Conservation (phyloP, 2,329 filamentous ascomycete species). For the Phoma sp. region DNA sequence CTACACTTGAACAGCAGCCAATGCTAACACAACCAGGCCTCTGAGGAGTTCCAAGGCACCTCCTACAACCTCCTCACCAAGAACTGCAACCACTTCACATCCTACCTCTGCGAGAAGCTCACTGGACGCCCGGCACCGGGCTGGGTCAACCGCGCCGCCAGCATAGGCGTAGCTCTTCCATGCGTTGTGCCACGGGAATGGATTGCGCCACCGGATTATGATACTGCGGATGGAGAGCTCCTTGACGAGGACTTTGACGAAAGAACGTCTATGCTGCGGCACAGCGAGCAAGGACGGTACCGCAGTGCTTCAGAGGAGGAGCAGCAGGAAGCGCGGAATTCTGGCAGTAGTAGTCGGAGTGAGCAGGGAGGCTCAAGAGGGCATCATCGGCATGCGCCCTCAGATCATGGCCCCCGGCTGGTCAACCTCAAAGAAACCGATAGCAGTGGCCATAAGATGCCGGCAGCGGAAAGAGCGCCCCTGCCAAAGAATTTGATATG, state of each 20-base stretch:
- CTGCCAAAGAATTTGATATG: constrained; percentile 49
- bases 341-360: constrained; percentile 42
- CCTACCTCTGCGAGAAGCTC: constrained; percentile 75
- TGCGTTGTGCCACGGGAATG: constrained; percentile 84
- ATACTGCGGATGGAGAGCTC: constrained; percentile 74
- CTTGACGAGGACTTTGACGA: constrained; percentile 66
- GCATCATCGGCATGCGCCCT: constrained; percentile 37
- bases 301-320: constrained; percentile 38
- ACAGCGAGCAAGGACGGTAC: constrained; percentile 41
- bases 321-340: constrained; percentile 39
- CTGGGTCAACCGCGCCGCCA: constrained; percentile 86
- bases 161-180: constrained; percentile 79
- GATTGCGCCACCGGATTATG: constrained; percentile 80
- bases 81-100: constrained; percentile 91
- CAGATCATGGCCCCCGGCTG: constrained; percentile 44
- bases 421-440: constrained; percentile 52
- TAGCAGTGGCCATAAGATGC: constrained; percentile 52
- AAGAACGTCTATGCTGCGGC: constrained; percentile 65
- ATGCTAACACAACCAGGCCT: constrained; percentile 57
- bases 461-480: constrained; percentile 55
- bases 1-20: too few relatives aligned
- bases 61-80: constrained; percentile 82
- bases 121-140: constrained; percentile 73
- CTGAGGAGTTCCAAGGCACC: constrained; percentile 75
- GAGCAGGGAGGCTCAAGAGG: constrained; percentile 44